phyloP scores from a whole-genome alignment of 164 flowering plant species.

The Vitis rupestris region DNA sequence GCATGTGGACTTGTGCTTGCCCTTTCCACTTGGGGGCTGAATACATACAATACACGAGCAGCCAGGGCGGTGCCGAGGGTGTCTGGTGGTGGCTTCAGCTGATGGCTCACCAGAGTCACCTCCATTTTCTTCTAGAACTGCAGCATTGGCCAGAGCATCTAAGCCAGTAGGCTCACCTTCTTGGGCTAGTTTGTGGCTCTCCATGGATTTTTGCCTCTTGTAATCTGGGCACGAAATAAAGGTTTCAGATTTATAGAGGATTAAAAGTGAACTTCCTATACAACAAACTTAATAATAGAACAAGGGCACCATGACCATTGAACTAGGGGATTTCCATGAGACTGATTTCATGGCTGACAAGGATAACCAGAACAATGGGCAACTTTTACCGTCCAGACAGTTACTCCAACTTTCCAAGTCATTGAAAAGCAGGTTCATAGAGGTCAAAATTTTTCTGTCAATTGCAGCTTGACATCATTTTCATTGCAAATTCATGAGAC shows the following conservation, averaged over 20 bases:
- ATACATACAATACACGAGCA: constrained; percentile 98
- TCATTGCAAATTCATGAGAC: no score
- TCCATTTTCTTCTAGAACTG: constrained; percentile 67
- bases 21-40: constrained; percentile 98
- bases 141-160: constrained; percentile 89
- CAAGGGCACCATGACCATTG: no score
- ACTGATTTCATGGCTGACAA: no score
- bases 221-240: constrained; percentile 40
- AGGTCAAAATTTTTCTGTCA: no score
- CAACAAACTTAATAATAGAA: background rate
- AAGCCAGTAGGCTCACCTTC: constrained; percentile 70
- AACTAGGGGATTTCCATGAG: no score
- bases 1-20: constrained; percentile 77
- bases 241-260: background rate
- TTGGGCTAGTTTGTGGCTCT: constrained; percentile 21
- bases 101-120: constrained; percentile 46
- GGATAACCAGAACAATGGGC: no score
- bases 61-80: constrained; percentile 96
- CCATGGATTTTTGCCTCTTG: constrained; percentile 51
- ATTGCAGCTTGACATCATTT: no score
- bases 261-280: background rate
- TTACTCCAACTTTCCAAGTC: no score
- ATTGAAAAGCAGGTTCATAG: no score
- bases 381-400: no score
- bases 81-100: constrained; percentile 76